Base-by-base conservation (phyloP, 2,329 filamentous ascomycete species). In the Sporothrix brasiliensis region DNA sequence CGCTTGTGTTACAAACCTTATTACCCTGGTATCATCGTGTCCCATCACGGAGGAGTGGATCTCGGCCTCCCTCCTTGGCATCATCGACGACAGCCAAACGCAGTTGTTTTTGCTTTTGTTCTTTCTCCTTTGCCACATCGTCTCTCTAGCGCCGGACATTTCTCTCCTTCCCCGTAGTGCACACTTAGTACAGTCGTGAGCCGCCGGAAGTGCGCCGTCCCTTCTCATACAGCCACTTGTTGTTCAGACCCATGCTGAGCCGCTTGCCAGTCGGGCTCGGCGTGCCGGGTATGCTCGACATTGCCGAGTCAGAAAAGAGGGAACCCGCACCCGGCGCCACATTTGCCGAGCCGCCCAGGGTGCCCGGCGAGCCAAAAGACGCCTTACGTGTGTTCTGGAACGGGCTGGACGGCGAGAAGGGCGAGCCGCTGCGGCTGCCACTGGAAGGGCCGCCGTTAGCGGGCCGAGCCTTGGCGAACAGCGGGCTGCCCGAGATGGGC, bases 201-300 rank as follows among this genome's bases (percentile, higher is more conserved):
- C 70, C 72, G 69, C 82, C 79, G 67, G 84, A 83, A 74, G 85
- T 81, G 78, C 88, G 78, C 78, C 89, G 83, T 76, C 91, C 91
- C 80, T 89, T 92, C 80, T 97, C 93, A 77, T 97, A 98, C 72
- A 97, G 80, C 94, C 94, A 98, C 81, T 95, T 97, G 82, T 89
- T 97, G 80, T 94, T 97, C 77, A 97, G 77, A 0, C 89, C 89
- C 68, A 96, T 88, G 74, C 88, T 93, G 54, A 90, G 89, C 70
- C 88, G 86, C 81, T 91, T 93, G 50, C 86, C 85, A 6, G 81
- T 81, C 0, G 92, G 91, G 73, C 89, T 94, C 1, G 92, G 91
- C 21, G 90, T 90, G 16, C 86, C 84, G 1, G 90, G 88, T 11
- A 72, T 9, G 21, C 47, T 49, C 9, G 63, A 63, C 50, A 63